phyloP scores from a whole-genome alignment of 2,329 filamentous ascomycete species.

The Paraconiothyrium brasiliense region DNA sequence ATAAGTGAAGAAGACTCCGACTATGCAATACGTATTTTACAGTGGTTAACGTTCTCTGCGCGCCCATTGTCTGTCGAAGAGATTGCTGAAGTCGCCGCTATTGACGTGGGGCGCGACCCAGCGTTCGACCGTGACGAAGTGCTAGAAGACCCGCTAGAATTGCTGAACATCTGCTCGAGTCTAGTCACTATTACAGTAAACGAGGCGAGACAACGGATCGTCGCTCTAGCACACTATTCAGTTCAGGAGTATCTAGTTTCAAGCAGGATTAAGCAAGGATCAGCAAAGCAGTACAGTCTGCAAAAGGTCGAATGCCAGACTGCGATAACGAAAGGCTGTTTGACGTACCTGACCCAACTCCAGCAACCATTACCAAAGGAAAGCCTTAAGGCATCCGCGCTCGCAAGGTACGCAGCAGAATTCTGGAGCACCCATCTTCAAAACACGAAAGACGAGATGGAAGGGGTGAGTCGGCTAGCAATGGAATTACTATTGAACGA shows the following conservation, averaged over 20 bases:
- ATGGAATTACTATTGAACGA: constrained; percentile 24
- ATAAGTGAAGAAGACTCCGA: constrained; percentile 19
- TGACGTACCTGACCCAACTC: constrained; percentile 40
- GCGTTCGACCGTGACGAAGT: constrained; percentile 39
- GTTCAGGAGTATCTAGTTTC: constrained; percentile 49
- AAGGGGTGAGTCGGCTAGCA: constrained; percentile 17
- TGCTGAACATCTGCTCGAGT: constrained; percentile 34
- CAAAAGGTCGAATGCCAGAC: constrained; percentile 29
- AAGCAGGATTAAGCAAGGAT: constrained; percentile 32
- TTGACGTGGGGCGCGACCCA: constrained; percentile 27
- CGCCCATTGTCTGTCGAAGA: constrained; percentile 22
- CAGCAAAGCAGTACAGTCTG: constrained; percentile 35
- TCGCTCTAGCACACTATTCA: constrained; percentile 45
- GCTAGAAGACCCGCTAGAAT: constrained; percentile 36
- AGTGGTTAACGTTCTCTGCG: constrained; percentile 22
- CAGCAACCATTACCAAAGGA: constrained; percentile 21
- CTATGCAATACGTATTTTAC: constrained; percentile 21
- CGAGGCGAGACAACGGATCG: constrained; percentile 2
- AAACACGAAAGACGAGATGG: constrained; percentile 23
- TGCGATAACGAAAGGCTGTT: constrained; percentile 31
- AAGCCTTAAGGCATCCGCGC: constrained; percentile 18
- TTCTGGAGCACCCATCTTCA: constrained; percentile 37
- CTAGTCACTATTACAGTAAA: constrained; percentile 32
- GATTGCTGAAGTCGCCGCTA: constrained; percentile 21
- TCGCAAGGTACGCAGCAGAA: constrained; percentile 40